A percentile compares a stretch with the other conserved stretches of the same genome.
phyloP scores from a whole-genome alignment of 371 early-diverging fungal species.

The Furculomyces boomerangus region DNA sequence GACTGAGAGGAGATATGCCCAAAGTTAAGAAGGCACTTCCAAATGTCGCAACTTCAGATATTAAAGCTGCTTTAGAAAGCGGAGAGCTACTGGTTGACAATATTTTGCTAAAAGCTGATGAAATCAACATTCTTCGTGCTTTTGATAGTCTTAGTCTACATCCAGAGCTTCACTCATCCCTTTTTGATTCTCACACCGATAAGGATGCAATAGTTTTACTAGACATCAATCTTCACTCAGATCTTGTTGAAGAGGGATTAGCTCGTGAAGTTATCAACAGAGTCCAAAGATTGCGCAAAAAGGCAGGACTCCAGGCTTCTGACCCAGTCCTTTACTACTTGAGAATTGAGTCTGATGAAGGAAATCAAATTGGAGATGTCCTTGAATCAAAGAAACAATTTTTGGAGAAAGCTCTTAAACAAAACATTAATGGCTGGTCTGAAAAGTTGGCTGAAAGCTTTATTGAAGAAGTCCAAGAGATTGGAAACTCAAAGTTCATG shows the following conservation, averaged over 20 bases:
- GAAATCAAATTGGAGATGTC: slow-evolving; percentile 42
- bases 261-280: slow-evolving; percentile 98
- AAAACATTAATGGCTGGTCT: slow-evolving; percentile 6
- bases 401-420: slow-evolving; percentile 55
- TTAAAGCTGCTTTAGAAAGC: slow-evolving; percentile 57
- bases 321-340: slow-evolving; percentile 75
- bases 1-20: slow-evolving; percentile 73
- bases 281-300: slow-evolving; percentile 95
- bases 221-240: slow-evolving; percentile 64
- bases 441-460: slow-evolving; percentile 6
- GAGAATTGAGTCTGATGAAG: slow-evolving; percentile 46
- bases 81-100: slow-evolving; percentile 61
- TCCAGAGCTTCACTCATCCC: slow-evolving; percentile 3
- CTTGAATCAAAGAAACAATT: slow-evolving; percentile 52
- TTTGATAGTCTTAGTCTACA: slow-evolving; percentile 42
- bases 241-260: slow-evolving; percentile 77
- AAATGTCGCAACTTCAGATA: slow-evolving; percentile 48
- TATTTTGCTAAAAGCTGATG: slow-evolving; percentile 58
- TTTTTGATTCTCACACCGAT: slow-evolving; percentile 60
- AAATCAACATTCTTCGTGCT: slow-evolving; percentile 64
- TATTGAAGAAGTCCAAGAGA: slow-evolving; percentile 22
- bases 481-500: slow-evolving; percentile 20
- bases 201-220: slow-evolving; percentile 79
- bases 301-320: slow-evolving; percentile 67
- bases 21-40: slow-evolving; percentile 82